Percentiles rank a stretch among this genome's conserved stretches.
Evolutionary conservation across 257 asterid genomes (phyloP).

Genomic region (Nicotiana knightiana): DNA sequence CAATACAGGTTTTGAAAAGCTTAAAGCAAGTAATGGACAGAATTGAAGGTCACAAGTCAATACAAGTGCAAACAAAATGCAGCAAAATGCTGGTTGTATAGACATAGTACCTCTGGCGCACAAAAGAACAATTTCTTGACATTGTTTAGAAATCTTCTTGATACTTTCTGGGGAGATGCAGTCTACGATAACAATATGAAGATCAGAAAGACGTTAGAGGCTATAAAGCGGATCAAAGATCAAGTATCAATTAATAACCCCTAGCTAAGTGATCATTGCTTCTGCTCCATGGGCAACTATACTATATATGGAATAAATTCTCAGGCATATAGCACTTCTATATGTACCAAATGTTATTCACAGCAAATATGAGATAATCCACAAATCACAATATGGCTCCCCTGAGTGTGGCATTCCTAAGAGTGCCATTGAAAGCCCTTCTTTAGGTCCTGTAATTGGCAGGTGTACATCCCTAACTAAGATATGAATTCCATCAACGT

Average conservation of each 20-base stretch:
- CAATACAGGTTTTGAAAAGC: not conserved
- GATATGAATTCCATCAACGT: too few species aligned
- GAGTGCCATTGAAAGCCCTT: not conserved
- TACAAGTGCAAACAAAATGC: not conserved
- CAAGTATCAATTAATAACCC: not conserved
- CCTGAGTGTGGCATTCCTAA: not conserved
- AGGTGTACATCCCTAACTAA: not conserved
- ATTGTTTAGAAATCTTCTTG: not conserved
- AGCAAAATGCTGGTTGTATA: not conserved
- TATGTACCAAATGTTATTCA: not conserved
- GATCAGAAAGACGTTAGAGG: not conserved
- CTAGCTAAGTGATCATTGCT: not conserved
- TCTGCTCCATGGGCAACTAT: not conserved
- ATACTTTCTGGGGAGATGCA: constrained; percentile 3
- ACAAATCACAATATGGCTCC: not conserved
- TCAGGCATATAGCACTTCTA: not conserved
- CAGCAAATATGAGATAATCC: not conserved
- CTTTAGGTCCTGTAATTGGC: not conserved
- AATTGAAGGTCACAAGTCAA: not conserved
- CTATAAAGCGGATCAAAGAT: not conserved
- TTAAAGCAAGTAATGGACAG: not conserved
- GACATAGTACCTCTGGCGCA: not conserved
- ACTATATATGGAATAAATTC: not conserved
- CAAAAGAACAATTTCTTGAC: constrained; percentile 6
- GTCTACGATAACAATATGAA: not conserved